These are phyloP conservation scores for Geotrichum phurueaensis DNA, from an alignment of 1,139 yeast genomes.

Conservation along the genomic window DNA sequence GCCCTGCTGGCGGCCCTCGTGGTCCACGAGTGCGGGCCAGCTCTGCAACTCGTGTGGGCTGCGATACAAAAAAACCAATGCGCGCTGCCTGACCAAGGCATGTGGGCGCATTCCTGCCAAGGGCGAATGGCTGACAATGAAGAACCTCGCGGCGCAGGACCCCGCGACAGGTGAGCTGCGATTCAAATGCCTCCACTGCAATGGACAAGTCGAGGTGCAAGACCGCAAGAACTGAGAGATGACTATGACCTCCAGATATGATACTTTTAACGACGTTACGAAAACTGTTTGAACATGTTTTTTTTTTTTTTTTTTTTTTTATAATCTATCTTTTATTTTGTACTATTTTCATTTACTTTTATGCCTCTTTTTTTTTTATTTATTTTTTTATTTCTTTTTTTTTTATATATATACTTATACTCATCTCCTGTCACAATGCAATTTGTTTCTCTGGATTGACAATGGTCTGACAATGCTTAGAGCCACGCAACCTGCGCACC, in stretches of 20 bases:
- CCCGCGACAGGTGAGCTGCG: constrained; percentile 36
- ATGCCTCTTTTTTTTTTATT: background rate
- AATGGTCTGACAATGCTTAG: background rate
- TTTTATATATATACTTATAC: background rate
- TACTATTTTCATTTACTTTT: background rate
- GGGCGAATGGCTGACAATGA: constrained; percentile 92
- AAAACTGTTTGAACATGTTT: background rate
- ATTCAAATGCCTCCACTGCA: constrained; percentile 67
- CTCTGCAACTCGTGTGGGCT: constrained; percentile 94
- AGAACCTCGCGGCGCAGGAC: constrained; percentile 54
- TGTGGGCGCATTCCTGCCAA: constrained; percentile 93
- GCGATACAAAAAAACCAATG: constrained; percentile 88
- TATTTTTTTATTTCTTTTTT: background rate
- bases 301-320: background rate
- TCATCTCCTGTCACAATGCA: background rate
- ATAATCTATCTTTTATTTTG: constrained; percentile 1
- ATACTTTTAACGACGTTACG: background rate
- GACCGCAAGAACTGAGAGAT: background rate
- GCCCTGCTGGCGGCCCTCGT: constrained; percentile 98
- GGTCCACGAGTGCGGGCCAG: constrained; percentile 86
- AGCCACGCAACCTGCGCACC: no score
- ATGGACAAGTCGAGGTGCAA: constrained; percentile 47
- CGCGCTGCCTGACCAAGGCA: constrained; percentile 67
- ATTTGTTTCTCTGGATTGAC: background rate
- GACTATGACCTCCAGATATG: background rate